A percentile compares a stretch with the other conserved stretches of the same genome.
These are phyloP conservation scores for Populus pruinosa DNA, from an alignment of 345 rosid species.

Conservation along the genomic window DNA sequence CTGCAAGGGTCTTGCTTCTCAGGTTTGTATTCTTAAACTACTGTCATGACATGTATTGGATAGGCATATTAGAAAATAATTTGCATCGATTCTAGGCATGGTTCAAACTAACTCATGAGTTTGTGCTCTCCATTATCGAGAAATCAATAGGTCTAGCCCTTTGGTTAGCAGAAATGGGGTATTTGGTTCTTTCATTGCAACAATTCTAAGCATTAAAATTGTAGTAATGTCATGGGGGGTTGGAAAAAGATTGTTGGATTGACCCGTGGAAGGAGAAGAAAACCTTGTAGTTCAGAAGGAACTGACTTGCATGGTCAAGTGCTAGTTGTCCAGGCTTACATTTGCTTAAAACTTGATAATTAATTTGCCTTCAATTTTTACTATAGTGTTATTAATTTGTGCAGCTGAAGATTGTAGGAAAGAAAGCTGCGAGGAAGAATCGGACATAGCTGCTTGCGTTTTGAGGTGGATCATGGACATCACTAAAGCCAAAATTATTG, in stretches of 20 bases:
- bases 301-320: not conserved
- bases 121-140: not conserved
- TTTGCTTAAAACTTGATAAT: not conserved
- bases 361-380: not conserved
- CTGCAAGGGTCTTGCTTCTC: conserved; percentile 21
- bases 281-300: not conserved
- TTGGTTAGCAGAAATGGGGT: no score
- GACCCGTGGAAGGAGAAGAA: not conserved
- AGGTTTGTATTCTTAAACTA: conserved; percentile 23
- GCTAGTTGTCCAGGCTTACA: not conserved
- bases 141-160: no score
- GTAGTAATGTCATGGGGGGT: not conserved
- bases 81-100: not conserved
- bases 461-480: conserved; percentile 39
- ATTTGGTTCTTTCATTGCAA: not conserved
- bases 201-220: not conserved
- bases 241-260: not conserved
- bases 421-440: conserved; percentile 9
- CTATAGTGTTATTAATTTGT: not conserved
- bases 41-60: not conserved
- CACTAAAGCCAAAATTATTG: conserved; percentile 32
- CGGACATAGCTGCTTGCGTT: conserved; percentile 1
- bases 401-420: conserved; percentile 23
- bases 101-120: not conserved
- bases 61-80: no score